Evolutionary conservation across 2,329 filamentous ascomycete species (phyloP).

Genomic region (Tolypocladium amazonense): DNA sequence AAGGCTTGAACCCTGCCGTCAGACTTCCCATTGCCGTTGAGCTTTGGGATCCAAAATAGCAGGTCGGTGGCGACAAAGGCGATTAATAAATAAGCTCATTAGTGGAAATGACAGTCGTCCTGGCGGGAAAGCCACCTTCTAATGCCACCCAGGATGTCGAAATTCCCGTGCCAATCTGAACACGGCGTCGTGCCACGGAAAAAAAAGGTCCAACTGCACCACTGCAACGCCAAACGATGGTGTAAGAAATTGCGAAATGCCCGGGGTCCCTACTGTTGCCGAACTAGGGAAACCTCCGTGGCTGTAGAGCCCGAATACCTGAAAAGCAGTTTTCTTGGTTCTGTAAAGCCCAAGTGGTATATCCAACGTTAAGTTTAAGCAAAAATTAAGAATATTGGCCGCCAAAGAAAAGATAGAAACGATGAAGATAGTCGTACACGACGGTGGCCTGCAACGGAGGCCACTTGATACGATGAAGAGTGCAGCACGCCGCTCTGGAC

Average conservation of each 20-base stretch:
- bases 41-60: neutral
- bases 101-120: neutral
- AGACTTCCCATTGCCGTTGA: neutral
- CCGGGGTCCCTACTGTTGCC: neutral
- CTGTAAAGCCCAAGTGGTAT: slow-evolving; percentile 20
- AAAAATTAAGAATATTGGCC: neutral
- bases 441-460: neutral
- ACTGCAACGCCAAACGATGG: neutral
- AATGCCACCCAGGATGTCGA: neutral
- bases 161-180: neutral
- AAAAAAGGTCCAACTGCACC: neutral
- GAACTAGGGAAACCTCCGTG: neutral
- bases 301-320: neutral
- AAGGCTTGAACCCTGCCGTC: neutral
- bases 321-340: slow-evolving; percentile 10
- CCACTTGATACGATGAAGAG: neutral
- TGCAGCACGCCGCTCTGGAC: neutral
- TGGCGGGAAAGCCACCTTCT: neutral
- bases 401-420: neutral
- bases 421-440: neutral
- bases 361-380: slow-evolving; percentile 9
- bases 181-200: neutral
- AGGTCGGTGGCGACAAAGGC: neutral
- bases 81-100: neutral
- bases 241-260: neutral